Evolutionary conservation across 768 basidiomycete genomes (phyloP).

Genomic region (Psilocybe subaeruginosa): DNA sequence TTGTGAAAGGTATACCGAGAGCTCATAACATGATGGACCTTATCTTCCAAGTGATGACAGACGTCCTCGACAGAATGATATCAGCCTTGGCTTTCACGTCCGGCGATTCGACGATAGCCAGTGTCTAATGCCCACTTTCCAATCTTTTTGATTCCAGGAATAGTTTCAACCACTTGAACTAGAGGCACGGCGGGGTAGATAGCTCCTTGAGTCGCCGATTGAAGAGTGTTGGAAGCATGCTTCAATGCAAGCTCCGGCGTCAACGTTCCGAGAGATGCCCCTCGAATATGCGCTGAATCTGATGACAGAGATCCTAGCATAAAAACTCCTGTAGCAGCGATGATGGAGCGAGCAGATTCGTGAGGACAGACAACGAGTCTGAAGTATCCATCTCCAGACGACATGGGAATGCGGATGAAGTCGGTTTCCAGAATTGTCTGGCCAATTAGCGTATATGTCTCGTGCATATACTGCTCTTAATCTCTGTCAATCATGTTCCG

Average conservation of each 20-base stretch:
- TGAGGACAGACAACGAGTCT: not conserved
- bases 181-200: not conserved
- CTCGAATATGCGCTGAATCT: not conserved
- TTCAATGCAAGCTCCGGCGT: not conserved
- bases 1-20: not conserved
- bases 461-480: not conserved
- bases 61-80: not conserved
- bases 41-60: not conserved
- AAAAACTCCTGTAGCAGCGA: not conserved
- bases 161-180: not conserved
- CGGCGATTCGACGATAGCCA: not conserved
- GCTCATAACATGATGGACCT: not conserved
- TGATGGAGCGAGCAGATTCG: not conserved
- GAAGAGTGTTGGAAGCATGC: not conserved
- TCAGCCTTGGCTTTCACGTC: not conserved
- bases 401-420: not conserved
- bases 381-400: conserved; percentile 2
- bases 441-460: not conserved
- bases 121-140: not conserved
- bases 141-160: not conserved
- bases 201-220: not conserved
- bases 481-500: not conserved
- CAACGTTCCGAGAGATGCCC: not conserved
- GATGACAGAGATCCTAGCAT: not conserved
- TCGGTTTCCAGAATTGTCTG: not conserved